Conservation (phyloP, 257 asterid species). For the Jaltomata sinuosa region DNA sequence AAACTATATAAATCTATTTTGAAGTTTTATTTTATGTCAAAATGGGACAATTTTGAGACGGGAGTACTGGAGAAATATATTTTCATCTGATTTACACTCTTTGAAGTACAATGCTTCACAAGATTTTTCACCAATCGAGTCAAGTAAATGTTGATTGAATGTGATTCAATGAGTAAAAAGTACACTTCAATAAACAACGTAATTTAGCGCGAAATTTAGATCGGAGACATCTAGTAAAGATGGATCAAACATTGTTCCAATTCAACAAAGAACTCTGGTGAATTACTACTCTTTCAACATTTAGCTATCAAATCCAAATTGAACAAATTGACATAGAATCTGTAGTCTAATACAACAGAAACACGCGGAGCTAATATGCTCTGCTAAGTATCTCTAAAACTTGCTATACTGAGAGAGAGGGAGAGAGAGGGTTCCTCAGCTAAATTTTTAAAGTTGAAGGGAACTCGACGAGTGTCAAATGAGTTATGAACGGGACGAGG, state of each 20-base stretch:
- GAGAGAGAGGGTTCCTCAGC: background rate
- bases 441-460: background rate
- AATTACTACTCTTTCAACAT: background rate
- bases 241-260: background rate
- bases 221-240: background rate
- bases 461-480: background rate
- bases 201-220: background rate
- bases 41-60: background rate
- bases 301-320: background rate
- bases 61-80: background rate
- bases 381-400: background rate
- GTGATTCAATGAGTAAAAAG: background rate
- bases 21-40: background rate
- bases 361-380: background rate
- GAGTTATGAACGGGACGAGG: background rate
- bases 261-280: background rate
- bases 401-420: background rate
- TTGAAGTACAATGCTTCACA: background rate
- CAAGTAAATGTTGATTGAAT: too few relatives aligned
- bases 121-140: background rate
- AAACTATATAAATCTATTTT: too few relatives aligned
- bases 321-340: background rate
- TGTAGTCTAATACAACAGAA: background rate
- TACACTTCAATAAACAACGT: background rate
- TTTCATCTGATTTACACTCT: background rate